A percentile compares a stretch with the other conserved stretches of the same genome.
phyloP scores from a whole-genome alignment of 352 stramenopile species.

The Blastocystis sp. region DNA sequence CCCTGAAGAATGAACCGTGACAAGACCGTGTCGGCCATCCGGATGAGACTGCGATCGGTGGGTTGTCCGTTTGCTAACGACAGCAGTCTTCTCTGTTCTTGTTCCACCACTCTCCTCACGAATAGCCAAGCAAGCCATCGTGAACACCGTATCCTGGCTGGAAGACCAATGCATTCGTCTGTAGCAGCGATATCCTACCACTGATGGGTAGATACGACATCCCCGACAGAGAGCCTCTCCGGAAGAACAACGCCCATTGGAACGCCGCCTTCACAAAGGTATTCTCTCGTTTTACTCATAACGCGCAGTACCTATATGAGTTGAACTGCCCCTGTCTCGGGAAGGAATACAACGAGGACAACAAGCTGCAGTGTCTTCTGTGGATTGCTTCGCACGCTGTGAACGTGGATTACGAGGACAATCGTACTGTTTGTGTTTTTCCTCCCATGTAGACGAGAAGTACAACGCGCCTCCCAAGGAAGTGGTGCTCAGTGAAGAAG shows the following conservation, averaged over 20 bases:
- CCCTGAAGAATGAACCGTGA: conserved; percentile 39
- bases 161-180: conserved; percentile 71
- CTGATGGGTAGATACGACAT: conserved; percentile 30
- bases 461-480: conserved; percentile 35
- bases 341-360: conserved; percentile 10
- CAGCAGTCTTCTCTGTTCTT: conserved; percentile 24
- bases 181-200: neutral
- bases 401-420: conserved; percentile 64
- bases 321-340: conserved; percentile 22
- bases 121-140: conserved; percentile 41
- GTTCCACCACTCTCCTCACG: neutral
- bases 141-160: conserved; percentile 47
- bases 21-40: conserved; percentile 41
- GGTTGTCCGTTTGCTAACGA: conserved; percentile 37
- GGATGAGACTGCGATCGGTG: conserved; percentile 5
- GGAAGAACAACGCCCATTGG: conserved; percentile 38
- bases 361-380: conserved; percentile 38
- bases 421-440: neutral
- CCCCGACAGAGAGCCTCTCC: neutral
- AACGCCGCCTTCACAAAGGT: conserved; percentile 24
- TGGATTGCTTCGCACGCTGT: conserved; percentile 62
- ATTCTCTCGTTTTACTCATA: neutral
- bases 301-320: conserved; percentile 37
- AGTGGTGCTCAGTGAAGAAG: conserved; percentile 9
- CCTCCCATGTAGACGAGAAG: conserved; percentile 15